Percentiles rank a stretch among this genome's conserved stretches.
These are phyloP conservation scores for Cyclotella baltica DNA, from an alignment of 108 stramenopile species.

Conservation along the genomic window DNA sequence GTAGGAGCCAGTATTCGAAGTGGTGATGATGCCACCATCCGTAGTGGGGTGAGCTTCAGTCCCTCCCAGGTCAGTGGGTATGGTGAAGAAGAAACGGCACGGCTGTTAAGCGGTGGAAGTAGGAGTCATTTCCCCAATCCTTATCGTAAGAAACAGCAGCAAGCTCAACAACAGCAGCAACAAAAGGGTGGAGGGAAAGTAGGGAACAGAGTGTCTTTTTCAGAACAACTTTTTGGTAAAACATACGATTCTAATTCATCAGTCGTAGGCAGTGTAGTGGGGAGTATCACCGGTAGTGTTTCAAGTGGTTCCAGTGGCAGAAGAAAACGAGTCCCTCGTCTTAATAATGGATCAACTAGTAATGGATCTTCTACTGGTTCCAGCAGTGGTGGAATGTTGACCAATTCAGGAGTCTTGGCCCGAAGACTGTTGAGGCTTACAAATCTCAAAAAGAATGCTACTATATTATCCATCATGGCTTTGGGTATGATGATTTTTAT, in stretches of 20 bases:
- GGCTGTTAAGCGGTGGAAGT: background rate
- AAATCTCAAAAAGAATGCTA: conserved; percentile 22
- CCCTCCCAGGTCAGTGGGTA: conserved; percentile 1
- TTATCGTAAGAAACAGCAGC: background rate
- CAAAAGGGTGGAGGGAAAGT: background rate
- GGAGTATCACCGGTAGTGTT: conserved; percentile 7
- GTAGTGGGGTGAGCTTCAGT: background rate
- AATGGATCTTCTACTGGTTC: too few relatives aligned
- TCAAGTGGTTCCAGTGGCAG: background rate
- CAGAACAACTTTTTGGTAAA: conserved; percentile 4
- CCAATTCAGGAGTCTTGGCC: too few relatives aligned
- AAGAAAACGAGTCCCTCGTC: conserved; percentile 19
- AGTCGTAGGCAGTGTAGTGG: conserved; percentile 3
- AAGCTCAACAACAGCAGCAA: background rate
- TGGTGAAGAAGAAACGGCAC: conserved; percentile 7
- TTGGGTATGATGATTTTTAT: conserved; percentile 23
- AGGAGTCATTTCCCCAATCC: background rate
- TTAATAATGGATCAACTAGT: background rate
- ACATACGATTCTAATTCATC: conserved; percentile 4
- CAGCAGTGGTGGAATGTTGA: too few relatives aligned
- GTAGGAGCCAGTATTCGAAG: background rate
- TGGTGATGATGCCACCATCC: conserved; percentile 9
- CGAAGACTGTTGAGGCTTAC: background rate
- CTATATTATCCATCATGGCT: conserved; percentile 12
- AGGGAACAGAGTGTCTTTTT: background rate